Conservation (phyloP, 495 filamentous ascomycete genomes). For the Venustampulla echinocandica region DNA sequence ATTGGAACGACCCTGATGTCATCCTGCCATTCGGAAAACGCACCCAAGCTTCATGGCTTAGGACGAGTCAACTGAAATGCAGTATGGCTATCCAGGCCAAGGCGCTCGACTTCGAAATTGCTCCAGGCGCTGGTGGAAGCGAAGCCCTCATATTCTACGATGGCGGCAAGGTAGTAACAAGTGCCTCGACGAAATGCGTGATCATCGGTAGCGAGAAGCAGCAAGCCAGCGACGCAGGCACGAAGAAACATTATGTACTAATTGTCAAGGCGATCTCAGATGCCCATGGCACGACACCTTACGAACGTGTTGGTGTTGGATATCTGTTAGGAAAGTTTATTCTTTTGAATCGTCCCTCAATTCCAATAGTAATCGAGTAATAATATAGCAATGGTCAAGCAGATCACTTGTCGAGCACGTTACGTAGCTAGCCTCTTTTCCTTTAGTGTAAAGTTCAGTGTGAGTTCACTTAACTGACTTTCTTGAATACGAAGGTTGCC, state of each 20-base stretch:
- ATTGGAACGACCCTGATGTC: constrained; percentile 19
- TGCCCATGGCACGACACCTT: background rate
- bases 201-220: constrained; percentile 1
- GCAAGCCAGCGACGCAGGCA: background rate
- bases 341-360: too few species aligned
- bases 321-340: background rate
- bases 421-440: too few species aligned
- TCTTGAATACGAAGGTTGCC: too few species aligned
- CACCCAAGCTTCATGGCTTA: constrained; percentile 1
- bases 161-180: background rate
- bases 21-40: background rate
- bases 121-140: background rate
- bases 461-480: too few species aligned
- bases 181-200: background rate
- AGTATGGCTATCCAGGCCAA: constrained; percentile 13
- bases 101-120: constrained; percentile 29
- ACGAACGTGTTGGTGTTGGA: background rate
- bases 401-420: too few species aligned
- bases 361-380: too few species aligned
- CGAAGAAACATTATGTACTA: constrained; percentile 5
- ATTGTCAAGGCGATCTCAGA: background rate
- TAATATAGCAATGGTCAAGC: too few species aligned
- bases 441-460: too few species aligned
- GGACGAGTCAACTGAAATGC: background rate
- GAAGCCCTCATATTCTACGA: constrained; percentile 9